Base-by-base conservation (phyloP, 257 asterid species). In the Scutellaria galericulata region DNA sequence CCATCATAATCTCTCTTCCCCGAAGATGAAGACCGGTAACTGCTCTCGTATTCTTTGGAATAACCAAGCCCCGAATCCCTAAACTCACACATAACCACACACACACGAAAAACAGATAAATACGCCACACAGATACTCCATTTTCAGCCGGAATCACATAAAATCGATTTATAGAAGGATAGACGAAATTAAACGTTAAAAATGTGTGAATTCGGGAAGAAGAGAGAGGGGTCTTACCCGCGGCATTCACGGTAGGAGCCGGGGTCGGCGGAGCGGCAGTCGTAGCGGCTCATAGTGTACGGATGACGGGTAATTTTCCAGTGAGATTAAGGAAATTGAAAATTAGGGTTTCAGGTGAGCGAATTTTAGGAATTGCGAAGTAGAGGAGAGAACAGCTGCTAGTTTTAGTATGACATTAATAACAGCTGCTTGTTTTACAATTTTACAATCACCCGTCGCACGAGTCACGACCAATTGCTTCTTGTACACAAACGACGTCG, bases 221-320 rank as follows among this genome's bases (percentile, higher is more conserved):
- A 27, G 27, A 54, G 39, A 14, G 66, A 65, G 80, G 77, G 77
- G 39, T 79, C 71, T 75, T 85, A 92, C 99, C 85, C 86, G 72
- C 99, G 96, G 64, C 98, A 97, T 83, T 92, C 98, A 41, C 97
- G 98, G 82, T 95, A 92, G 53, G 98, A 90, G 73, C 83, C 90
- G 40, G 98, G 96, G 84, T 95, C 99, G 68, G 83, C 75, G 67
- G 96, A 70, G 77, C 99, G 97, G 90, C 92, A 83, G 76, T 92
- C 99, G 83, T 90, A 92, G 77, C 97, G 95, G 85, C 98, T 95
- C 97, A 95, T 94, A 58, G 57, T 63, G 51, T 5, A 27, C 45
- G 53, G 72, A 35, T 18, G 11, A 59, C 67, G 74, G 27, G 64
- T 7, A 53, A 53, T 64, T 47, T 48, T 46, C 71, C 65, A 45